Conservation (phyloP, 1,139 yeast species). For the Candida freyschussii region DNA sequence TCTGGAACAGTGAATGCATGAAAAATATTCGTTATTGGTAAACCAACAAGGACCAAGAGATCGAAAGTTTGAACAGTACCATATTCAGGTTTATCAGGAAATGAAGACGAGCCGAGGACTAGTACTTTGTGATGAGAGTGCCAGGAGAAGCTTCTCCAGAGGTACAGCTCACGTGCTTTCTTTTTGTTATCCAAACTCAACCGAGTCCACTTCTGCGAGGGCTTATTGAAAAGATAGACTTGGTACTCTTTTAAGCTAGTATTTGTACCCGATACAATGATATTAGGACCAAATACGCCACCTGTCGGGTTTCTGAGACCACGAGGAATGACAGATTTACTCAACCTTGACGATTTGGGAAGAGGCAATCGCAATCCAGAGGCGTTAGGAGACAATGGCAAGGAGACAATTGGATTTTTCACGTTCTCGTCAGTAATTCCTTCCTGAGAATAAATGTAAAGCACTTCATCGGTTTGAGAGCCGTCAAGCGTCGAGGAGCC, state of each 20-base stretch:
- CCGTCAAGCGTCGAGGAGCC: constrained; percentile 11
- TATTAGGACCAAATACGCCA: constrained; percentile 59
- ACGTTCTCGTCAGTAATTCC: constrained; percentile 4
- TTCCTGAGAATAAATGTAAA: constrained; percentile 17
- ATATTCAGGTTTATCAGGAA: constrained; percentile 41
- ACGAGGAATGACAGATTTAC: constrained; percentile 24
- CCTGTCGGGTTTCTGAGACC: constrained; percentile 52
- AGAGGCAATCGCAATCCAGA: constrained; percentile 28
- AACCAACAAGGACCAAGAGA: constrained; percentile 50
- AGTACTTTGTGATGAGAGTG: constrained; percentile 67
- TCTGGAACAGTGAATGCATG: constrained; percentile 26
- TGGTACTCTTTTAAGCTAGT: constrained; percentile 36
- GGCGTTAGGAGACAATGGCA: constrained; percentile 29
- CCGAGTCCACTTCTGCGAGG: constrained; percentile 63
- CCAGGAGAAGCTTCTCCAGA: constrained; percentile 71
- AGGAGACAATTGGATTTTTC: constrained; percentile 28
- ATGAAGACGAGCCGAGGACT: constrained; percentile 38
- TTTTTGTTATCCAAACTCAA: constrained; percentile 34
- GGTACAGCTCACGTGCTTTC: constrained; percentile 43
- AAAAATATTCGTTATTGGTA: constrained; percentile 61
- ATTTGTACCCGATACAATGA: constrained; percentile 56
- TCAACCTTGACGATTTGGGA: constrained; percentile 12
- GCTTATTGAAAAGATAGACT: constrained; percentile 55
- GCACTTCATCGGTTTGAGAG: constrained; percentile 8
- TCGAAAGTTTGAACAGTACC: constrained; percentile 59